These are phyloP conservation scores for Euphorbia celastroides DNA, from an alignment of 441 rosid genomes.

Conservation along the genomic window DNA sequence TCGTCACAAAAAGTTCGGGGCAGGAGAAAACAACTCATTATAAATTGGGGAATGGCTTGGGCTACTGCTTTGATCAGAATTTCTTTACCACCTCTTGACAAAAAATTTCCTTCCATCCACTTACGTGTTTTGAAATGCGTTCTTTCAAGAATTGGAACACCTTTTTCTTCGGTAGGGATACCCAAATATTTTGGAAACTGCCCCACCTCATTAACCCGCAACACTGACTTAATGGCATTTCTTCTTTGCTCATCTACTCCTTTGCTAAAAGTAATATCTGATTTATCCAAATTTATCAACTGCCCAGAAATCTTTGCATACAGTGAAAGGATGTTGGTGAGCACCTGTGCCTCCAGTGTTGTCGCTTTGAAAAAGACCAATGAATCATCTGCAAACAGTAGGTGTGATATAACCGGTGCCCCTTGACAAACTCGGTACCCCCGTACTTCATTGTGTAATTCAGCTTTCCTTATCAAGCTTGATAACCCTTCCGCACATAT, in stretches of 20 bases:
- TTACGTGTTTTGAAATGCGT: background rate
- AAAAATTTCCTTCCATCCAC: background rate
- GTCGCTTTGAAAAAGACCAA: background rate
- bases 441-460: too few relatives aligned
- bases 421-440: background rate
- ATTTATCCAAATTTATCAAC: background rate
- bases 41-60: background rate
- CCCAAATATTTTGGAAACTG: background rate
- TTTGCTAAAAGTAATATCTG: background rate
- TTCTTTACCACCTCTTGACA: background rate
- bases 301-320: background rate
- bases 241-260: background rate
- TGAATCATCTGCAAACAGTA: background rate
- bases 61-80: background rate
- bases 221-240: background rate
- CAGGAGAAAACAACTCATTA: background rate
- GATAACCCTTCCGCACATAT: background rate
- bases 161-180: background rate
- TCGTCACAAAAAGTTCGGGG: background rate
- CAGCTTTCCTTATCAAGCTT: background rate
- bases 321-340: fast-evolving
- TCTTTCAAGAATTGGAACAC: background rate
- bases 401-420: background rate
- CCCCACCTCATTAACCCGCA: background rate
- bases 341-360: too few relatives aligned